phyloP scores from a whole-genome alignment of 306 rosid species.

The Lablab purpureus region DNA sequence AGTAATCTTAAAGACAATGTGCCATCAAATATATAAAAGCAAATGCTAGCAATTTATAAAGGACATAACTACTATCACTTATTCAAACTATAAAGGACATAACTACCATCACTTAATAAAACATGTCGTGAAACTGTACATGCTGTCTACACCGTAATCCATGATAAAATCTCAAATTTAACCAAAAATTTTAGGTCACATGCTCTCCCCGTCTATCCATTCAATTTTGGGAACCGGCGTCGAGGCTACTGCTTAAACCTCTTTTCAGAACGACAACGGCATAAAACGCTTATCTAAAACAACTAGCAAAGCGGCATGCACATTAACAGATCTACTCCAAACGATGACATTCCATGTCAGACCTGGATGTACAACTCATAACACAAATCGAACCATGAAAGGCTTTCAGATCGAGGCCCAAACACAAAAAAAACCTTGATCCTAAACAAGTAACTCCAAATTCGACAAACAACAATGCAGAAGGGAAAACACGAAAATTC shows the following conservation, averaged over 20 bases:
- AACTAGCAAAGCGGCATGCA: not conserved
- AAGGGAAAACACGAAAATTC: constrained; percentile 22
- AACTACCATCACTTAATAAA: not conserved
- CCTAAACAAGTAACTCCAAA: constrained; percentile 26
- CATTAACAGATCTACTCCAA: constrained; percentile 55
- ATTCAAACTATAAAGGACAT: not conserved
- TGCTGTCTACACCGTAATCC: not conserved
- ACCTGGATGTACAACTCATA: not conserved
- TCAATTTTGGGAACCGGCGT: not conserved
- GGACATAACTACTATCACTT: not conserved
- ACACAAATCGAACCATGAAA: constrained; percentile 18
- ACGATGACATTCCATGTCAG: constrained; percentile 28
- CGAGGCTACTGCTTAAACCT: constrained; percentile 8
- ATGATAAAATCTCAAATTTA: not conserved
- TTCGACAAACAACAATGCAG: constrained; percentile 21
- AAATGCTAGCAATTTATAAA: constrained; percentile 13
- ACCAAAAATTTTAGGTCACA: not conserved
- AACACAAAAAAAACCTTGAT: constrained; percentile 40
- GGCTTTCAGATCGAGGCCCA: constrained; percentile 53
- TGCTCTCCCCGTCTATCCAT: not conserved
- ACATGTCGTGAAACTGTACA: not conserved
- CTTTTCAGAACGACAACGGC: not conserved
- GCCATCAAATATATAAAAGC: constrained; percentile 21
- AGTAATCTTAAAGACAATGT: constrained; percentile 8
- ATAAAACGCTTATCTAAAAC: not conserved